A percentile compares a stretch with the other conserved stretches of the same genome.
phyloP scores from a whole-genome alignment of 164 flowering plant species.

The Nymphaea colorata region DNA sequence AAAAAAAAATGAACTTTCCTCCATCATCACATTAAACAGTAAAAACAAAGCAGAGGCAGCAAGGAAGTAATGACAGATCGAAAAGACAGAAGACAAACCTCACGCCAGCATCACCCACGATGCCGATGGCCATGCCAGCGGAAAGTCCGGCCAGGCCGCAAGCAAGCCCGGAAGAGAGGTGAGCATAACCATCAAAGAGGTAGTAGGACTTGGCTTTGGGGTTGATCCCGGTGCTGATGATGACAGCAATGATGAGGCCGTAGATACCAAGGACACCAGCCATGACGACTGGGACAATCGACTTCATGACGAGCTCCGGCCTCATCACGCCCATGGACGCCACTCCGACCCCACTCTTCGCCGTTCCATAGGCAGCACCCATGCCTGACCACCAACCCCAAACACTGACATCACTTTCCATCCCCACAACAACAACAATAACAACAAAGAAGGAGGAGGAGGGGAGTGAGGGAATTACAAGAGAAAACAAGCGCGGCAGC shows the following conservation, averaged over 20 bases:
- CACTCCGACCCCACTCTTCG: conserved; percentile 49
- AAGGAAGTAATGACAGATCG: background rate
- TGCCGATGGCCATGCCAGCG: conserved; percentile 52
- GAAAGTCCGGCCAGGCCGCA: conserved; percentile 55
- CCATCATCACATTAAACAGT: too few species aligned
- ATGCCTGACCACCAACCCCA: conserved; percentile 20
- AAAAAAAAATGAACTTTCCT: too few species aligned
- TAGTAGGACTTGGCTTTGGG: conserved; percentile 40
- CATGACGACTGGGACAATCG: conserved; percentile 55
- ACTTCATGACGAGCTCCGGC: conserved; percentile 51
- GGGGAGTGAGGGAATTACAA: conserved; percentile 17
- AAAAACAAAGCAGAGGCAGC: background rate
- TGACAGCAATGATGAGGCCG: conserved; percentile 21
- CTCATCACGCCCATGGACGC: conserved; percentile 62
- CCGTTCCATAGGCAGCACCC: conserved; percentile 48
- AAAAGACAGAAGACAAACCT: conserved; percentile 6
- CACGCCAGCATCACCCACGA: conserved; percentile 30
- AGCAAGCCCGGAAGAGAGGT: conserved; percentile 42
- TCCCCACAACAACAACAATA: background rate
- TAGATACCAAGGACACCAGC: conserved; percentile 53
- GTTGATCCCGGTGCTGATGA: conserved; percentile 31
- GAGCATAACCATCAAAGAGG: conserved; percentile 29
- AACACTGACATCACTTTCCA: background rate
- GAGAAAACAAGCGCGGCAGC: conserved; percentile 66
- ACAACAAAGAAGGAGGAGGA: background rate